Evolutionary conservation across 768 basidiomycete genomes (phyloP).

Genomic region (Candolleomyces eurysporus): DNA sequence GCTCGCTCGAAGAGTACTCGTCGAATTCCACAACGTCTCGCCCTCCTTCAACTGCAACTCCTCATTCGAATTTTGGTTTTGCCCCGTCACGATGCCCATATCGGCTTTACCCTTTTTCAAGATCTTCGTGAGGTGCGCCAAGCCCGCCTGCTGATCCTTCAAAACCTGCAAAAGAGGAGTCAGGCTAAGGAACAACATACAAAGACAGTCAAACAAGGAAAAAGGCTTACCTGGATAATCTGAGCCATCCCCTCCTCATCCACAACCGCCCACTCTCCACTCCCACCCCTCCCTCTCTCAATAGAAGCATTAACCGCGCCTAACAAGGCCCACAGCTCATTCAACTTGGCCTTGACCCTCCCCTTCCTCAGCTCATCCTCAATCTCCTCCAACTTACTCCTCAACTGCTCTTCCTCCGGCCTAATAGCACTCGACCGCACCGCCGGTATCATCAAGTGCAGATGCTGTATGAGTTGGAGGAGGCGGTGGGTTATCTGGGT

Average conservation of each 20-base stretch:
- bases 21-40: slow-evolving; percentile 34
- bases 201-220: slow-evolving; percentile 21
- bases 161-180: slow-evolving; percentile 52
- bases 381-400: slow-evolving; percentile 68
- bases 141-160: slow-evolving; percentile 73
- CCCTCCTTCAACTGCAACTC: slow-evolving; percentile 19
- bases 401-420: slow-evolving; percentile 76
- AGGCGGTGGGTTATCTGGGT: slow-evolving; percentile 71
- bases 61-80: slow-evolving; percentile 30
- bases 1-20: slow-evolving; percentile 34
- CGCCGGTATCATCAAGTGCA: slow-evolving; percentile 76
- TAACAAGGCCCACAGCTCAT: slow-evolving; percentile 83
- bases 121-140: slow-evolving; percentile 78
- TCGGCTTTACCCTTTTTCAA: slow-evolving; percentile 64
- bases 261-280: slow-evolving; percentile 76
- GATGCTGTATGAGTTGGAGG: slow-evolving; percentile 65
- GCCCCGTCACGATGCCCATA: slow-evolving; percentile 60
- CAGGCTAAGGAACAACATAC: slow-evolving; percentile 8
- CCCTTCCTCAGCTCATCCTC: slow-evolving; percentile 69
- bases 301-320: slow-evolving; percentile 67
- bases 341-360: slow-evolving; percentile 67
- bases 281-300: slow-evolving; percentile 43
- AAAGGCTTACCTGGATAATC: slow-evolving; percentile 58
- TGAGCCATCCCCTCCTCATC: slow-evolving; percentile 82
- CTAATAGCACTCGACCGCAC: slow-evolving; percentile 73